Evolutionary conservation across 805 yeast species (phyloP), one percentile per base, ranked within the genome.

Genomic region (Komagataella pastoris): DNA sequence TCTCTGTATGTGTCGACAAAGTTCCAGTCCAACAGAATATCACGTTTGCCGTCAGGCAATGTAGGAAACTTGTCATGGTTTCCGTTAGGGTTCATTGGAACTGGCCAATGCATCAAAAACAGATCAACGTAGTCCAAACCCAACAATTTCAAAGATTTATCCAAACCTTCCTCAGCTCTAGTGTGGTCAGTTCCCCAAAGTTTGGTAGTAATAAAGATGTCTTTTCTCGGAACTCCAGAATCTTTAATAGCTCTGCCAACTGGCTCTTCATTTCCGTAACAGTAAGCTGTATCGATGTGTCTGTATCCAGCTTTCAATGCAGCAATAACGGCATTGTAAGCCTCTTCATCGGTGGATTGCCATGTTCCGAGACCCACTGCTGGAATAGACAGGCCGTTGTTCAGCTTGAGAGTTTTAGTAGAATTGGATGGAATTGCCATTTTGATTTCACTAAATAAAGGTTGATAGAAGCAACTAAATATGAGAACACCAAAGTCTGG

Each of bases 301-400:
- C 82, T 74, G 64, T 82, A 81, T 8, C 90, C 90, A 7, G 72
- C 69, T 62, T 78, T 72, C 54, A 83, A 68, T 12, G 90, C 91
- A 47, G 75, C 71, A 56, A 71, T 71, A 12, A 83, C 83, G 23
- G 83, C 79, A 19, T 66, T 66, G 50, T 72, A 71, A 19, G 75
- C 76, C 36, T 70, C 73, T 40, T 69, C 68, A n/a, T 72, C 75
- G 21, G 74, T 63, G 47, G 83, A 78, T 64, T 68, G 68, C 84
- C 87, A 85, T 23, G 95, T 84, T 49, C 95, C 93, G 50, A 84
- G 75, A 7, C 86, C 90, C 49, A 85, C 69, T 17, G 71, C 74
- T 30, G 91, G 91, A 55, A 85, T 80, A 45, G 60, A 56, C 47
- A 66, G 69, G 45, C 90, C 90, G 56, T 76, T 76, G 75, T 83